Conservation (phyloP, 805 yeast genomes). For the Saccharomycopsis sp. region DNA sequence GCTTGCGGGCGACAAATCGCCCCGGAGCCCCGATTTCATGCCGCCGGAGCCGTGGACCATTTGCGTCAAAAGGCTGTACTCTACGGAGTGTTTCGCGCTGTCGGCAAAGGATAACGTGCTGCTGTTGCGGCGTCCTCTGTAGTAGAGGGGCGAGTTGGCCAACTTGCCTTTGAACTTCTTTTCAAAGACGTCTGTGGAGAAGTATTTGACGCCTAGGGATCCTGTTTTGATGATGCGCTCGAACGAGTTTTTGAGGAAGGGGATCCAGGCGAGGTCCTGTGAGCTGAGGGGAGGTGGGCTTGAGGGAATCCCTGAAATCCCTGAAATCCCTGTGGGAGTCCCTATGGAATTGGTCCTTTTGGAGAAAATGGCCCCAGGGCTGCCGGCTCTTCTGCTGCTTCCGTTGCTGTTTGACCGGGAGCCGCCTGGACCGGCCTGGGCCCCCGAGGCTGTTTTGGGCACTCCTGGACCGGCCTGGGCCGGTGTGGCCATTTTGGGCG, state of each 20-base stretch:
- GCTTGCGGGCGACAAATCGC: conserved; percentile 3
- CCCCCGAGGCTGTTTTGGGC: too few species aligned
- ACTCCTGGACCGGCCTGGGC: background rate
- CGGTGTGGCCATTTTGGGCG: background rate
- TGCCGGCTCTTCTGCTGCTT: too few species aligned
- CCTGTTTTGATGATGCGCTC: conserved; percentile 48
- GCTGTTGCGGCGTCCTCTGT: conserved; percentile 25
- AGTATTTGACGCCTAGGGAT: conserved; percentile 35
- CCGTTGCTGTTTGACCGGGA: too few species aligned
- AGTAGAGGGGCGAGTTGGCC: conserved; percentile 45
- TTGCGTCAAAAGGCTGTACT: conserved; percentile 22
- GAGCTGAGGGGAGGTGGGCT: too few species aligned
- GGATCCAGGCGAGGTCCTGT: conserved; percentile 44
- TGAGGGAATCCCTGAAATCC: too few species aligned
- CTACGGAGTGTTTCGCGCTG: conserved; percentile 5
- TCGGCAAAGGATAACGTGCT: background rate
- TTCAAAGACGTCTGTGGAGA: conserved; percentile 40
- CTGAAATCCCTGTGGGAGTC: too few species aligned
- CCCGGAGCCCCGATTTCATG: conserved; percentile 22
- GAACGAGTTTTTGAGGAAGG: conserved; percentile 38
- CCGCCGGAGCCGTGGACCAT: conserved; percentile 23
- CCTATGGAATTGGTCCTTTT: too few species aligned
- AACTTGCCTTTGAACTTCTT: conserved; percentile 43
- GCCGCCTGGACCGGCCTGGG: too few species aligned
- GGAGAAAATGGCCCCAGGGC: too few species aligned